Evolutionary conservation across 2,329 filamentous ascomycete species (phyloP).

Genomic region (Aspergillus costaricaensis): DNA sequence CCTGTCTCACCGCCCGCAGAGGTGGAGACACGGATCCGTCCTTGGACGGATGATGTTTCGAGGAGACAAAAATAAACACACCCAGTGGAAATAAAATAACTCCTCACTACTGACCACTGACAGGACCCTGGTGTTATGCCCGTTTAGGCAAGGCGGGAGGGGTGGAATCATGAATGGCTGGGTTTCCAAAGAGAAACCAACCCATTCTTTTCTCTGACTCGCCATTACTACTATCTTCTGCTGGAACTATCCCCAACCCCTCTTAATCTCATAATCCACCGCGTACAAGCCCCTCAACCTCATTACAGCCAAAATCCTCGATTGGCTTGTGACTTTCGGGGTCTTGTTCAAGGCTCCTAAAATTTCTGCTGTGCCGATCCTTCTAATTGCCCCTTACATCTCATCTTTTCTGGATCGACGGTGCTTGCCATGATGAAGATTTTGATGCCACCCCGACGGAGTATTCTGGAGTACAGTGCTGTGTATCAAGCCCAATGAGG

Average conservation of each 20-base stretch:
- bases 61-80: background rate
- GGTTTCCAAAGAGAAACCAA: background rate
- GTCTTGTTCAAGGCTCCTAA: background rate
- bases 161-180: background rate
- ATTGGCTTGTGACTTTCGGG: background rate
- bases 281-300: background rate
- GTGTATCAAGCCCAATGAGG: background rate
- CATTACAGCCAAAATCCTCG: background rate
- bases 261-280: background rate
- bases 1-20: constrained; percentile 2
- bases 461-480: background rate
- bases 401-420: background rate
- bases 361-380: background rate
- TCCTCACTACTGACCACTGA: background rate
- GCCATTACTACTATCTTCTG: background rate
- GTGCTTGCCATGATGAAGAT: background rate
- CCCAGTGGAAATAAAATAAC: too few species aligned
- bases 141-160: background rate
- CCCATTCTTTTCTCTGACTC: background rate
- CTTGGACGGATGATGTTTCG: background rate
- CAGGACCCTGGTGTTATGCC: background rate
- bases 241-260: background rate
- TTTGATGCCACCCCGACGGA: background rate
- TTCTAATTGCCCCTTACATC: background rate
- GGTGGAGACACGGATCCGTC: background rate